Evolutionary conservation across 2,329 filamentous ascomycete genomes (phyloP).

Genomic region (Pyrenochaeta sp.): DNA sequence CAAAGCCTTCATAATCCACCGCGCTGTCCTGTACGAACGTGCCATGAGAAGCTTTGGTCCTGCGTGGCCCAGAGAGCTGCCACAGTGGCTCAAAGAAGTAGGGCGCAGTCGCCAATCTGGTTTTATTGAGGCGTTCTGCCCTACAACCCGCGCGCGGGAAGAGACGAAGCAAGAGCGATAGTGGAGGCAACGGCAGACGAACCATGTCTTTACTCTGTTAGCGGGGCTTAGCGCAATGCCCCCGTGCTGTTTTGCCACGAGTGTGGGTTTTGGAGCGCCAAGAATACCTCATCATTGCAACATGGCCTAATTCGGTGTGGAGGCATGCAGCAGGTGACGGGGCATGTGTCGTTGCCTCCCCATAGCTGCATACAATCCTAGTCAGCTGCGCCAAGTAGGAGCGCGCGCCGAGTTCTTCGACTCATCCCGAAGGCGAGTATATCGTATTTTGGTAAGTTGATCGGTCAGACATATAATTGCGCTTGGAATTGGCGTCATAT

Average conservation of each 20-base stretch:
- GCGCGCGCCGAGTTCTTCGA: neutral
- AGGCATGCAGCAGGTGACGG: neutral
- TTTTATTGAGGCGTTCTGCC: conserved; percentile 12
- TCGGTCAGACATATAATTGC: too few species aligned
- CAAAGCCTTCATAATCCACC: neutral
- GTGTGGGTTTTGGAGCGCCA: neutral
- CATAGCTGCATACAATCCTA: neutral
- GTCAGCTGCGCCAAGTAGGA: neutral
- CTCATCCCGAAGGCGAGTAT: too few species aligned
- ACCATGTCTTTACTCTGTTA: neutral
- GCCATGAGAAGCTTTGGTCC: neutral
- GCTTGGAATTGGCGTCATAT: too few species aligned
- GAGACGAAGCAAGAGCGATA: neutral
- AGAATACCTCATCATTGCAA: neutral
- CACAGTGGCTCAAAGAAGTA: conserved; percentile 2
- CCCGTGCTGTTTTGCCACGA: too few species aligned
- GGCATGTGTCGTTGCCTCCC: neutral
- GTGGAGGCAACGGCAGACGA: neutral
- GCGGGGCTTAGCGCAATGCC: neutral
- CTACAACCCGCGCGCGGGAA: conserved; percentile 5
- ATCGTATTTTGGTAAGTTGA: too few species aligned
- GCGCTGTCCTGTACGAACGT: conserved; percentile 1
- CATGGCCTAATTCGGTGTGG: too few species aligned
- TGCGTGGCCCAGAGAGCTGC: neutral
- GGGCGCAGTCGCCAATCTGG: conserved; percentile 1